phyloP scores from a whole-genome alignment of 176 grass and related monocot species.

The Oryza glaberrima region DNA sequence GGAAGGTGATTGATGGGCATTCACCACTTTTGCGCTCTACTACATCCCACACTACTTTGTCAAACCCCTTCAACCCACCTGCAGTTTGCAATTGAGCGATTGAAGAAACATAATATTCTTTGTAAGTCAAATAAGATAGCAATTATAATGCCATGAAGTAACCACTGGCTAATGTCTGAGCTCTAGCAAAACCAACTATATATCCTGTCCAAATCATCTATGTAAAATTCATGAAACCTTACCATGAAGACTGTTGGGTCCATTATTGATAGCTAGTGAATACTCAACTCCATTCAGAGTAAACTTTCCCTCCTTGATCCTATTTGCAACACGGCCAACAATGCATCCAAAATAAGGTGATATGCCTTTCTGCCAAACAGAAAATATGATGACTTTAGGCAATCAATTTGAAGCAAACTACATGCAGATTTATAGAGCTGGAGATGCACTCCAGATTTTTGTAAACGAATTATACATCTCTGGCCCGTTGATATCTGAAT shows the following conservation, averaged over 20 bases:
- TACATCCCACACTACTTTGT: constrained; percentile 85
- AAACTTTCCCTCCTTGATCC: constrained; percentile 78
- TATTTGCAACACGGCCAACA: constrained; percentile 90
- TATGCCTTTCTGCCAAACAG: constrained; percentile 55
- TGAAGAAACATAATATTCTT: background rate
- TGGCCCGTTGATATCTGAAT: background rate
- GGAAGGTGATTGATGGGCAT: constrained; percentile 75
- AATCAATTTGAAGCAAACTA: constrained; percentile 21
- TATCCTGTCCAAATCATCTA: background rate
- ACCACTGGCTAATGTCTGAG: background rate
- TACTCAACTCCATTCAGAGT: constrained; percentile 59
- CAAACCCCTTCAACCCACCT: constrained; percentile 83
- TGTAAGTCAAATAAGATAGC: background rate
- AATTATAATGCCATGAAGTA: background rate
- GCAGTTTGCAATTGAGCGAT: constrained; percentile 25
- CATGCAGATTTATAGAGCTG: constrained; percentile 11
- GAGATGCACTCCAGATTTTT: background rate
- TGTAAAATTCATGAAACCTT: constrained; percentile 28
- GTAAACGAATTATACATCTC: background rate
- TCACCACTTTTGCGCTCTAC: constrained; percentile 60
- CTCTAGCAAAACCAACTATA: constrained; percentile 13
- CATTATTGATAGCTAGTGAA: constrained; percentile 75
- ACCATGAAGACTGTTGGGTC: constrained; percentile 88
- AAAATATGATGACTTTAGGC: background rate
- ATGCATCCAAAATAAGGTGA: constrained; percentile 95